Conservation (phyloP, 1,139 yeast species). For the Taphrina confusa region DNA sequence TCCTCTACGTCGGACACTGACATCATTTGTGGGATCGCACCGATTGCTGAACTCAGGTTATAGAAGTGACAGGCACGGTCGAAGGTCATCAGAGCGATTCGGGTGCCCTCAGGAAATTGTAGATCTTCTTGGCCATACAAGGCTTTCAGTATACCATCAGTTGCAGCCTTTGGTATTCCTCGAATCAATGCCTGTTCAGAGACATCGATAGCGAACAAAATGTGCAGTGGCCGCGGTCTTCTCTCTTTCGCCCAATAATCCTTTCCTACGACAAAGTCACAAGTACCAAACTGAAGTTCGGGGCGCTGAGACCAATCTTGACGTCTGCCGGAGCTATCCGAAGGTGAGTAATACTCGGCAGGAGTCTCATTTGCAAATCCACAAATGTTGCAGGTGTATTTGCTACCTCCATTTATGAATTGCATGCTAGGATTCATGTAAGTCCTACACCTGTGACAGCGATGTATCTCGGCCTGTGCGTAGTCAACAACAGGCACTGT, state of each 20-base stretch:
- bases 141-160: slow-evolving; percentile 70
- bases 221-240: slow-evolving; percentile 58
- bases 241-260: slow-evolving; percentile 58
- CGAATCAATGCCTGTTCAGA: slow-evolving; percentile 63
- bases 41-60: slow-evolving; percentile 57
- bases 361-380: slow-evolving; percentile 74
- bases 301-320: slow-evolving; percentile 67
- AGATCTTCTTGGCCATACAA: slow-evolving; percentile 50
- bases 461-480: slow-evolving; percentile 50
- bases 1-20: slow-evolving; percentile 74
- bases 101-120: slow-evolving; percentile 51
- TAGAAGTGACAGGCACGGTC: slow-evolving; percentile 75
- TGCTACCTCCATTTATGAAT: slow-evolving; percentile 62
- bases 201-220: slow-evolving; percentile 77
- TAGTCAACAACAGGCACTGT: slow-evolving; percentile 72
- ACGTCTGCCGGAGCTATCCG: slow-evolving; percentile 62
- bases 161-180: slow-evolving; percentile 64
- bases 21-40: slow-evolving; percentile 60
- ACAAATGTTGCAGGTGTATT: slow-evolving; percentile 84
- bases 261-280: slow-evolving; percentile 77
- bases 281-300: slow-evolving; percentile 79
- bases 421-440: slow-evolving; percentile 84
- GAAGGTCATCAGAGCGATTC: slow-evolving; percentile 71
- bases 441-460: slow-evolving; percentile 89
- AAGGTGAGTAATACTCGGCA: slow-evolving; percentile 57